Evolutionary conservation across 2,329 filamentous ascomycete species (phyloP), one percentile per base, ranked within the genome.

Genomic region (Microdochium bolleyi): DNA sequence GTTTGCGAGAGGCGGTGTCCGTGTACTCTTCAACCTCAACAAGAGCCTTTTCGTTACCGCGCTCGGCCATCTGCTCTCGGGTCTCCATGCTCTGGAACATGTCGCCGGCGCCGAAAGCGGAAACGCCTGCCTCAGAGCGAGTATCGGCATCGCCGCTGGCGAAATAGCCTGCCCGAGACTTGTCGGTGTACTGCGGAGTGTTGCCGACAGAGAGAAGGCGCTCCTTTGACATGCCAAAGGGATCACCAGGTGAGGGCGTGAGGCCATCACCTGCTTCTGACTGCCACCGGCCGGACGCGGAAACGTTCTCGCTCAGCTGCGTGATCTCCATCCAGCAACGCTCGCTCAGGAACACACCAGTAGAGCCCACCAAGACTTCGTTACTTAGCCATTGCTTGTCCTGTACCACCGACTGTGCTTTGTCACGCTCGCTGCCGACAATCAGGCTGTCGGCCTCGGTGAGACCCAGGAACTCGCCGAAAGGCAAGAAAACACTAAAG

Each of bases 51-150:
- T 95, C 89, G 59, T 96, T 95, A 56, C 89, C 89, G 60, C 95
- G 92, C 71, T 97, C 92, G 0, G 92, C 89, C 82, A 99, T 90
- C 66, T 96, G 89, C 66, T 95, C 88, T 57, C 90, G 83, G 7
- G 92, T 96, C 60, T 97, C 92, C 8, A 97, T 78, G 62, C 96
- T 96, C 64, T 91, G 89, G 78, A 99, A 99, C 92, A 99, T 96
- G 67, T 99, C 94, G 8, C 94, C 92, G 51, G 82, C 88, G 49
- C 92, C 88, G 65, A 96, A 87, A 5, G 89, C 91, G n/a, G 92
- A 96, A 2, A 80, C 87, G 3, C 92, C 92, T 8, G 92, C 92
- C 51, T 99, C 94, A 27, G 94, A 97, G 46, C 91, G 89, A 8
- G 85, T 77, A 65, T 99, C 94, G 10, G 88, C 68, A 54, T 95